These are phyloP conservation scores for Paecilomyces dactylethromorphus DNA, from an alignment of 2,329 filamentous ascomycete genomes.

Conservation along the genomic window DNA sequence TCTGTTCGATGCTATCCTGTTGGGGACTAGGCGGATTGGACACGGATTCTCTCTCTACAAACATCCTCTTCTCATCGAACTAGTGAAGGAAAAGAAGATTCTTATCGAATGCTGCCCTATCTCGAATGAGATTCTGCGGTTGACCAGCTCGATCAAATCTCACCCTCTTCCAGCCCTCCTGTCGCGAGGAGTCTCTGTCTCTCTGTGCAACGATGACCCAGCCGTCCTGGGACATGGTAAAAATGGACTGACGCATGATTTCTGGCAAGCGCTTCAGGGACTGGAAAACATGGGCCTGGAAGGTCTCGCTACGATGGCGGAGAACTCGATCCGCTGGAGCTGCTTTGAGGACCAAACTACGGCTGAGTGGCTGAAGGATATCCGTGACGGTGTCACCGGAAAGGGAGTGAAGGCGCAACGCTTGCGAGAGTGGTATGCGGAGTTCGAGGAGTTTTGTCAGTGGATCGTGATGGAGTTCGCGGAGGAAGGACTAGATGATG, in stretches of 20 bases:
- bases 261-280: slow-evolving; percentile 87
- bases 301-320: slow-evolving; percentile 76
- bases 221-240: slow-evolving; percentile 78
- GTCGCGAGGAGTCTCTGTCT: slow-evolving; percentile 74
- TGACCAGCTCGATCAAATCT: slow-evolving; percentile 67
- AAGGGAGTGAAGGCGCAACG: slow-evolving; percentile 62
- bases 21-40: slow-evolving; percentile 83
- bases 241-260: slow-evolving; percentile 82
- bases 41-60: slow-evolving; percentile 86
- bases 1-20: slow-evolving; percentile 79
- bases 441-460: slow-evolving; percentile 85
- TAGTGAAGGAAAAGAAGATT: slow-evolving; percentile 83
- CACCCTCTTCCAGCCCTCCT: slow-evolving; percentile 80
- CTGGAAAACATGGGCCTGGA: slow-evolving; percentile 88
- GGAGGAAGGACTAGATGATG: slow-evolving; percentile 41
- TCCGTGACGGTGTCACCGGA: slow-evolving; percentile 69
- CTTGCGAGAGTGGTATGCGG: slow-evolving; percentile 69
- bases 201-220: slow-evolving; percentile 85
- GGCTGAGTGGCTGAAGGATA: slow-evolving; percentile 64
- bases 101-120: slow-evolving; percentile 87
- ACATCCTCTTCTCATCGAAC: slow-evolving; percentile 80
- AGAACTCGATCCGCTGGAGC: slow-evolving; percentile 89
- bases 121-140: slow-evolving; percentile 77
- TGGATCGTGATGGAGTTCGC: slow-evolving; percentile 79
- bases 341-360: slow-evolving; percentile 73